These are phyloP conservation scores for Lobosporangium transversale DNA, from an alignment of 192 early-diverging fungal species.

Conservation along the genomic window DNA sequence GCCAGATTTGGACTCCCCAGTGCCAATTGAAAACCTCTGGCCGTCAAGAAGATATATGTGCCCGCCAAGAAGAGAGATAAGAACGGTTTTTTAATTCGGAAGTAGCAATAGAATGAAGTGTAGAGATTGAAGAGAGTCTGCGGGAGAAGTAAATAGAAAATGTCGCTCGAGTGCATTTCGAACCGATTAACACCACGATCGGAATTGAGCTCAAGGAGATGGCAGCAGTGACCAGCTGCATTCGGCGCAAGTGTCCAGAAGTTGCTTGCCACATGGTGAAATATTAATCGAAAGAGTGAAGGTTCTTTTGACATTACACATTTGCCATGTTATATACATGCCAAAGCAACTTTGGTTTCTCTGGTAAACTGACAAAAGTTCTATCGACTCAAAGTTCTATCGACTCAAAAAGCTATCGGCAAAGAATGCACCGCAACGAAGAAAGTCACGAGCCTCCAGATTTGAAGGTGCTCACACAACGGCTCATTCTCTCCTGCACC, in stretches of 20 bases:
- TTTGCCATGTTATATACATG: too few species aligned
- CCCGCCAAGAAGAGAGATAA: not conserved
- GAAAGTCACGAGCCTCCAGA: too few species aligned
- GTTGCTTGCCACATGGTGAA: not conserved
- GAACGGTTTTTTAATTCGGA: too few species aligned
- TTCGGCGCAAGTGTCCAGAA: not conserved
- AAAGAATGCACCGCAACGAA: too few species aligned
- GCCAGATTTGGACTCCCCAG: not conserved
- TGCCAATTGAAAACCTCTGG: not conserved
- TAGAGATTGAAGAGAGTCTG: constrained; percentile 14
- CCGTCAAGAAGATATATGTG: constrained; percentile 16
- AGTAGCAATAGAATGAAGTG: constrained; percentile 20
- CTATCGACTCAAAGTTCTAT: too few species aligned
- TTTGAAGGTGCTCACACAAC: too few species aligned
- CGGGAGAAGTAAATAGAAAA: not conserved
- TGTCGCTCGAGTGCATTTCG: not conserved
- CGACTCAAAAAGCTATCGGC: too few species aligned
- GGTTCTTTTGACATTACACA: too few species aligned
- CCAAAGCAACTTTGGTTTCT: too few species aligned
- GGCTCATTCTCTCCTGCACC: too few species aligned
- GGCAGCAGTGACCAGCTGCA: not conserved
- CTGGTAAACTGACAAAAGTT: too few species aligned
- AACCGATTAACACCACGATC: constrained; percentile 11
- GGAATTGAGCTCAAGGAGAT: constrained; percentile 7
- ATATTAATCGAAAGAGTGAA: too few species aligned